phyloP scores from a whole-genome alignment of 768 basidiomycete species.

The Terana coerulea region DNA sequence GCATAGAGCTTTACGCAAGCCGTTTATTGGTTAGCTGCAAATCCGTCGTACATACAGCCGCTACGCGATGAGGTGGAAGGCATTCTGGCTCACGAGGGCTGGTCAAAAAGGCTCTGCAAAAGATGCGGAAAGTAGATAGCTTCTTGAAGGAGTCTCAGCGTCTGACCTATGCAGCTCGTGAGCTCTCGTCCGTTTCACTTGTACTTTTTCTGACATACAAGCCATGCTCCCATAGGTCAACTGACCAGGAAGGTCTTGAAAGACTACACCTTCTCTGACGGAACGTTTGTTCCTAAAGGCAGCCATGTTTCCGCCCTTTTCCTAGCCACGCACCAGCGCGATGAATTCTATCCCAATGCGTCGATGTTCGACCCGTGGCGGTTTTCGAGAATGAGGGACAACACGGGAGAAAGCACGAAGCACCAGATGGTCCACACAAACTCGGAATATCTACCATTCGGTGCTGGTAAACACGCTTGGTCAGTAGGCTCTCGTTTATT shows the following conservation, averaged over 20 bases:
- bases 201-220: too few relatives aligned
- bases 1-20: conserved; percentile 27
- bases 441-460: too few relatives aligned
- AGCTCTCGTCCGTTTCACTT: not conserved
- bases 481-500: too few relatives aligned
- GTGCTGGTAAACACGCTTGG: too few relatives aligned
- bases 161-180: conserved; percentile 19
- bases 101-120: conserved; percentile 24
- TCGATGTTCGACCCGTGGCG: conserved; percentile 43
- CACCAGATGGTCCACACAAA: too few relatives aligned
- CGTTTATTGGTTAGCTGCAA: conserved; percentile 25
- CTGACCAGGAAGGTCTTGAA: conserved; percentile 26
- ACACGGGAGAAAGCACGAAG: conserved; percentile 26
- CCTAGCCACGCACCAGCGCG: conserved; percentile 21
- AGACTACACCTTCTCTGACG: conserved; percentile 33
- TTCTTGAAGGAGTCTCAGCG: conserved; percentile 33
- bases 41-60: conserved; percentile 24
- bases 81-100: not conserved
- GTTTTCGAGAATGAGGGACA: conserved; percentile 25
- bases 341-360: conserved; percentile 19
- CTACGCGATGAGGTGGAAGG: conserved; percentile 28
- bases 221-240: too few relatives aligned
- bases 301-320: conserved; percentile 14
- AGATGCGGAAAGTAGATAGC: conserved; percentile 31
- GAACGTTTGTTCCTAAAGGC: conserved; percentile 25